phyloP scores from a whole-genome alignment of 2,329 filamentous ascomycete genomes.

The Paramyrothecium roridum region DNA sequence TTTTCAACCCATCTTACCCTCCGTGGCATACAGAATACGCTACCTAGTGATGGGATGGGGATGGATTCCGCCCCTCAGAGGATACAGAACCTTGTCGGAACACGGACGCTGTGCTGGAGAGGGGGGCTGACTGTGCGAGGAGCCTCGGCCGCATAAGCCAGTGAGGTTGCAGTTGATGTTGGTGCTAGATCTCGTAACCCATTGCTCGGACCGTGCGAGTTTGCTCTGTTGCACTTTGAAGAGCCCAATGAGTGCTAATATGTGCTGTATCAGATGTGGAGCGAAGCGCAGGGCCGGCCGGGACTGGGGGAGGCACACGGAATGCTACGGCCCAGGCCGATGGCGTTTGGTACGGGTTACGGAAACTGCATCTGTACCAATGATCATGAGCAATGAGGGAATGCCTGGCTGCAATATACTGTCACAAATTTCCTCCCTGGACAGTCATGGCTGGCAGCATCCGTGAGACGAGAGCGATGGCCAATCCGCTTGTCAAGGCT shows the following conservation, averaged over 20 bases:
- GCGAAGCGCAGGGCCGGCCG: neutral
- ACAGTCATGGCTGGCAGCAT: too few relatives aligned
- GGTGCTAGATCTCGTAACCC: too few relatives aligned
- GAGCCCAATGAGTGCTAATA: too few relatives aligned
- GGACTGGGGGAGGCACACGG: neutral
- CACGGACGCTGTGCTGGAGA: neutral
- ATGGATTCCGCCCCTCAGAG: neutral
- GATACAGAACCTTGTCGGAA: neutral
- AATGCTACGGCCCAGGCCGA: neutral
- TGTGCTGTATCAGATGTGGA: too few relatives aligned
- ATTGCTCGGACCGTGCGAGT: too few relatives aligned
- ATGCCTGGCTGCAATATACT: slow-evolving; percentile 4
- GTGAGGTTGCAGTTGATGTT: neutral
- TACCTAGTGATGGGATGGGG: neutral
- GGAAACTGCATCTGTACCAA: neutral
- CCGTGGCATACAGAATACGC: neutral
- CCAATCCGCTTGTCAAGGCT: neutral
- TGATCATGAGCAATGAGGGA: neutral
- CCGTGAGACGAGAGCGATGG: too few relatives aligned
- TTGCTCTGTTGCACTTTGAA: too few relatives aligned
- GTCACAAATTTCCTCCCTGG: slow-evolving; percentile 6
- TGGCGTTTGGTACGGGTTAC: neutral
- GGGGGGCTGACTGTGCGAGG: neutral
- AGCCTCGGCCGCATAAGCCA: neutral
- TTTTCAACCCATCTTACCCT: neutral